Evolutionary conservation across 805 yeast species (phyloP).

Genomic region (Cyberlindnera misumaiensis): DNA sequence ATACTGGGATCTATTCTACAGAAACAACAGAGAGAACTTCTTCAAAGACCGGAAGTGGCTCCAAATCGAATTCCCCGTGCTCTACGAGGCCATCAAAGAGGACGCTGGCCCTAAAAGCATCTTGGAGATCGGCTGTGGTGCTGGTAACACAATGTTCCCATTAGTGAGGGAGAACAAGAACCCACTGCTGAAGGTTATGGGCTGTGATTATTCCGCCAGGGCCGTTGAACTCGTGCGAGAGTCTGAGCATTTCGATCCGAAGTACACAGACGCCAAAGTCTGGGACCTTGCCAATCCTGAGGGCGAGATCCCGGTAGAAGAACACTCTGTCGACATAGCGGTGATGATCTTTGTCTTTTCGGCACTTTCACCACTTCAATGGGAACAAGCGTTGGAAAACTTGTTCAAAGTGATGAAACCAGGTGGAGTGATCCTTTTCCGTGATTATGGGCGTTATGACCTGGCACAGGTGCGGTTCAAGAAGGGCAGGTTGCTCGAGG

Average conservation of each 20-base stretch:
- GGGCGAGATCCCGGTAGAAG: constrained; percentile 69
- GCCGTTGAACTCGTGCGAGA: constrained; percentile 82
- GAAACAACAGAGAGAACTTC: constrained; percentile 85
- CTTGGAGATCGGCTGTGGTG: constrained; percentile 96
- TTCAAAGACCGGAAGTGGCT: constrained; percentile 97
- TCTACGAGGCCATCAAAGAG: constrained; percentile 70
- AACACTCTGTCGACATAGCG: constrained; percentile 79
- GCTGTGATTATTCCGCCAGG: constrained; percentile 83
- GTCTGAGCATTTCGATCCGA: constrained; percentile 52
- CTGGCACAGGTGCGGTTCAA: constrained; percentile 93
- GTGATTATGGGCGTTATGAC: constrained; percentile 96
- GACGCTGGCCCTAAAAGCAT: constrained; percentile 67
- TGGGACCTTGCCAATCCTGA: constrained; percentile 90
- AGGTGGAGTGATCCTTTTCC: constrained; percentile 81
- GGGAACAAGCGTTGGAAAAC: constrained; percentile 76
- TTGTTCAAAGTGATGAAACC: constrained; percentile 74
- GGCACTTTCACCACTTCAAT: constrained; percentile 87
- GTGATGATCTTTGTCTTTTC: constrained; percentile 94
- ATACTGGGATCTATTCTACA: constrained; percentile 93
- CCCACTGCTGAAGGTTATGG: constrained; percentile 63
- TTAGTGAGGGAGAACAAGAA: constrained; percentile 78
- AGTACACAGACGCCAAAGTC: constrained; percentile 73
- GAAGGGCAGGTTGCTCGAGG: constrained; percentile 78
- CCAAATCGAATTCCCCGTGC: constrained; percentile 83
- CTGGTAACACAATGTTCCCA: constrained; percentile 95